Base-by-base conservation (phyloP, 2,329 filamentous ascomycete species). In the Claviceps citrina region DNA sequence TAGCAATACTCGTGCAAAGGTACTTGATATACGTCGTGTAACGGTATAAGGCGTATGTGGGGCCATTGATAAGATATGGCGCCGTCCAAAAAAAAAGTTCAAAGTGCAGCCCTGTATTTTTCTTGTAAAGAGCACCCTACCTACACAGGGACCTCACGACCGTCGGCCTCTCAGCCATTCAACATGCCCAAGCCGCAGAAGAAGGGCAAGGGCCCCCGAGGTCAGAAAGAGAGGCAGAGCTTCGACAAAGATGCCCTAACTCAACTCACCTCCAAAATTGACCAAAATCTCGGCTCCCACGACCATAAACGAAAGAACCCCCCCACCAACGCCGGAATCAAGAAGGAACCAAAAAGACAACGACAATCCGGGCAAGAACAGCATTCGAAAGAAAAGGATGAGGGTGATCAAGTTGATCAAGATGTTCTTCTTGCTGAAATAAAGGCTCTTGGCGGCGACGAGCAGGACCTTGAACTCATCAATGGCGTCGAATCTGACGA, bases 401-500 rank as follows among this genome's bases (percentile, higher is more conserved):
- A 53, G 8, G 51, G 55, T 19, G 56, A 56, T 18, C 48, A 53
- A 9, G 51, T 56, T 19, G 56, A 56, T 18, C 48, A 56, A n/a
- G 59, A 62, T 25, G 53, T 57, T 10, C 60, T 81, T 4, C 59
- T 81, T 7, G 68, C 73, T 41, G 78, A 81, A 51, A 81, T 81
- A 45, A 64, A 68, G 46, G 73, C 73, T 12, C 61, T 82, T 2
- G 78, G 76, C 3, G 78, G 78, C 12, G 74, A 78, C 39, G 73
- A 81, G 54, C 66, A 73, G 31, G 78, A 81, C 46, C 54, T 78
- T 32, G 70, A 73, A 27, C 65, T 81, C 26, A 68, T 81, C 39
- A 70, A 66, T 31, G 72, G 70, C 43, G 59, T 64, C 10, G 59
- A 63, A 26, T 66, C 63, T 4, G 61, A 63, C 15, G 60, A 64